Evolutionary conservation across 176 grass and related monocot species (phyloP).

Genomic region (Carex parvula): DNA sequence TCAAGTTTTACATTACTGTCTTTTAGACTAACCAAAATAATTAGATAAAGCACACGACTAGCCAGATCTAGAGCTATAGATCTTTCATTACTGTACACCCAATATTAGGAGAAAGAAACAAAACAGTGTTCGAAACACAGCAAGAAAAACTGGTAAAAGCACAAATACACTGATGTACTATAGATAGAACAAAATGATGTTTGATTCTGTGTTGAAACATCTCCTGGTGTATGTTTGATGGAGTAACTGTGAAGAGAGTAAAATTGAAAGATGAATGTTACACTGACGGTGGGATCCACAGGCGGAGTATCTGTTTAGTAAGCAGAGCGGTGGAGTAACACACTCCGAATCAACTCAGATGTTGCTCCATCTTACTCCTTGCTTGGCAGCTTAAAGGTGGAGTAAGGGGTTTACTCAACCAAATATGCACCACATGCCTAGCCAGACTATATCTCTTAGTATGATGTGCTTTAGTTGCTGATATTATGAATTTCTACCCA

Average conservation of each 20-base stretch:
- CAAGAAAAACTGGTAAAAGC: background rate
- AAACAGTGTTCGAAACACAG: background rate
- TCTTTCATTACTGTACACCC: background rate
- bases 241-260: no score
- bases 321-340: no score
- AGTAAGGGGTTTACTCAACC: no score
- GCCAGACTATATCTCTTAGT: background rate
- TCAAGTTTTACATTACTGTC: background rate
- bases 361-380: no score
- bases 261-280: no score
- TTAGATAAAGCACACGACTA: background rate
- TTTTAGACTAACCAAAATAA: background rate
- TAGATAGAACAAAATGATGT: background rate
- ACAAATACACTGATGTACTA: background rate
- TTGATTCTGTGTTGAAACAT: no score
- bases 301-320: no score
- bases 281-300: no score
- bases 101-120: background rate
- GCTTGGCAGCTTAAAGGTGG: no score
- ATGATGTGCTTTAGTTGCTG: background rate
- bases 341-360: no score
- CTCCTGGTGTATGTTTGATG: no score
- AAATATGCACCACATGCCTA: no score
- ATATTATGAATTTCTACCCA: background rate
- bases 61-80: background rate